A percentile compares a stretch with the other conserved stretches of the same genome.
Conservation (phyloP, 2,329 filamentous ascomycete species). For the Monilinia laxa region DNA sequence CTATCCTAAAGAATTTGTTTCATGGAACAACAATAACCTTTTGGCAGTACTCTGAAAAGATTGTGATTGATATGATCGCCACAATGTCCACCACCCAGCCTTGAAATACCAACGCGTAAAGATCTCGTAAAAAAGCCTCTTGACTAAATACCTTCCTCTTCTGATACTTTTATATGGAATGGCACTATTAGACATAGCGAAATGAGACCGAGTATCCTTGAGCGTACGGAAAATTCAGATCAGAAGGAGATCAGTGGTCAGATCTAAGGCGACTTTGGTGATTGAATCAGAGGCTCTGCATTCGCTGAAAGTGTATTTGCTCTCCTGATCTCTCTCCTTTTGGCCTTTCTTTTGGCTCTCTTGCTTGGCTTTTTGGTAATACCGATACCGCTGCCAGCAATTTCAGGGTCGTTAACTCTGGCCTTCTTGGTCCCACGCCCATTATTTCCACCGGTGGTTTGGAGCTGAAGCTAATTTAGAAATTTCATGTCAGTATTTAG, state of each 20-base stretch:
- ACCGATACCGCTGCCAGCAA: background rate
- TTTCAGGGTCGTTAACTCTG: background rate
- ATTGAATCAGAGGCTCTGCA: too few relatives aligned
- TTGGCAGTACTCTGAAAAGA: background rate
- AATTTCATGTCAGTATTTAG: background rate
- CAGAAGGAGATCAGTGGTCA: background rate
- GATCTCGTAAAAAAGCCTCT: too few relatives aligned
- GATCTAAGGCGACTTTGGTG: background rate
- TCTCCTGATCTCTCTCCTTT: background rate
- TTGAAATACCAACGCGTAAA: background rate
- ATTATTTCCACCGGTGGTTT: background rate
- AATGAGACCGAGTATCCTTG: too few relatives aligned
- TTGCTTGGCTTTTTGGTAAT: background rate
- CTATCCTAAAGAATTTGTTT: too few relatives aligned
- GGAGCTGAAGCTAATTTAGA: background rate
- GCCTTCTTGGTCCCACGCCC: background rate
- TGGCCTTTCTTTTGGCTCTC: background rate
- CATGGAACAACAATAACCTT: background rate
- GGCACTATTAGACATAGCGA: too few relatives aligned
- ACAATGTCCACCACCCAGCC: background rate
- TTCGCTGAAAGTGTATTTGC: fast-evolving
- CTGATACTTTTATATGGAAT: too few relatives aligned
- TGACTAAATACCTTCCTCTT: fast-evolving
- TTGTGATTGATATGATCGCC: background rate
- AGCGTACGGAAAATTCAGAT: background rate